Conservation (phyloP, 345 rosid genomes). For the Euphorbia peplus region DNA sequence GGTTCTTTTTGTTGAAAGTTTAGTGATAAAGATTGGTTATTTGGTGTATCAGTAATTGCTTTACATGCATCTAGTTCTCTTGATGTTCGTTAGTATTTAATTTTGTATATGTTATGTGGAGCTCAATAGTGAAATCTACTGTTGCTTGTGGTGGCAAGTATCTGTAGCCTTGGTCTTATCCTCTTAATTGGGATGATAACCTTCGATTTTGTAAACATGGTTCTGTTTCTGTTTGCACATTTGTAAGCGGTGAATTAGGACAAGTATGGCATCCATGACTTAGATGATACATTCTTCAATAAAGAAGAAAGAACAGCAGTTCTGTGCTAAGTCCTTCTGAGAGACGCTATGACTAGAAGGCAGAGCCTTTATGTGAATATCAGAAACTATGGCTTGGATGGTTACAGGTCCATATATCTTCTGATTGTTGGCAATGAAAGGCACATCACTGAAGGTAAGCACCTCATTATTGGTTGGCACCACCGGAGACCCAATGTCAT, state of each 20-base stretch:
- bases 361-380: neutral
- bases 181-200: neutral
- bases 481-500: slow-evolving; percentile 38
- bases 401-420: neutral
- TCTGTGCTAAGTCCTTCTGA: too few species aligned
- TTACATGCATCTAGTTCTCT: neutral
- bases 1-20: neutral
- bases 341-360: neutral
- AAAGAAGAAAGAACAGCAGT: neutral
- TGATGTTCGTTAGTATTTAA: neutral
- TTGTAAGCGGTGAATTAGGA: neutral
- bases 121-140: neutral
- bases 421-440: slow-evolving; percentile 29
- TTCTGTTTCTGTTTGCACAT: neutral
- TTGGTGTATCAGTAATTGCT: neutral
- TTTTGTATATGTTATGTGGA: neutral
- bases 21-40: neutral
- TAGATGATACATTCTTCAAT: slow-evolving; percentile 1
- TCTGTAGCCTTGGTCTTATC: neutral
- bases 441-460: slow-evolving; percentile 39
- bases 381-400: neutral
- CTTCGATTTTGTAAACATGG: neutral
- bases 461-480: slow-evolving; percentile 23
- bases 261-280: neutral
- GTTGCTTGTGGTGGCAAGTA: neutral